Conservation (phyloP, 805 yeast genomes). For the Saturnispora zaruensis region DNA sequence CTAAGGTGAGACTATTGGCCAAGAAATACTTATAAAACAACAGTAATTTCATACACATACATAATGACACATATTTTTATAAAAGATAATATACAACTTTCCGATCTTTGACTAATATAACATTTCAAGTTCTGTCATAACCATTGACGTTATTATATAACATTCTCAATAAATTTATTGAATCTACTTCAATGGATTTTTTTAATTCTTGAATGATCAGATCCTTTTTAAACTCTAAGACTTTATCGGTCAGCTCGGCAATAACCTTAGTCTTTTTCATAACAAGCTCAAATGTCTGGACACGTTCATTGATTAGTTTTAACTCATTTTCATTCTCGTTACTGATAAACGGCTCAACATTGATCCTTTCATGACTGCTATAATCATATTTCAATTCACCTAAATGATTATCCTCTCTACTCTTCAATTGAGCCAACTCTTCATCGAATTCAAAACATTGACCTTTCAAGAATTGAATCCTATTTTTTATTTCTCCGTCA, state of each 20-base stretch:
- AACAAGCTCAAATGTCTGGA: conserved; percentile 29
- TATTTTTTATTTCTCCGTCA: conserved; percentile 43
- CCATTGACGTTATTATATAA: conserved; percentile 18
- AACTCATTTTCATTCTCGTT: neutral
- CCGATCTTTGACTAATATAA: neutral
- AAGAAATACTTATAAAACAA: conserved; percentile 54
- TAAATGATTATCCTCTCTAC: conserved; percentile 5
- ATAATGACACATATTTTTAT: neutral
- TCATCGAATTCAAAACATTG: conserved; percentile 36
- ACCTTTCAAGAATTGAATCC: conserved; percentile 37
- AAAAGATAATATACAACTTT: neutral
- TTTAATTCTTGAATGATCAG: conserved; percentile 17
- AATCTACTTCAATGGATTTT: conserved; percentile 19
- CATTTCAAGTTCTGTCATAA: neutral
- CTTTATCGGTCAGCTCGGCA: conserved; percentile 16
- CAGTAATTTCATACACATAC: neutral
- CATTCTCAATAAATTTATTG: conserved; percentile 29
- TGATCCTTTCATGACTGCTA: neutral
- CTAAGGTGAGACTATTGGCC: conserved; percentile 61
- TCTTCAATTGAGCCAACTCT: conserved; percentile 42
- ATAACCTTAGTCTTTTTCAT: conserved; percentile 23
- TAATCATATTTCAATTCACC: neutral
- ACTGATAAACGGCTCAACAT: conserved; percentile 10
- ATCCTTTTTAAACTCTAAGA: conserved; percentile 18
- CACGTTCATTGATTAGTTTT: neutral